Evolutionary conservation across 192 early-diverging fungal genomes (phyloP), one percentile per base, ranked within the genome.

Genomic region (Thamnidium elegans): DNA sequence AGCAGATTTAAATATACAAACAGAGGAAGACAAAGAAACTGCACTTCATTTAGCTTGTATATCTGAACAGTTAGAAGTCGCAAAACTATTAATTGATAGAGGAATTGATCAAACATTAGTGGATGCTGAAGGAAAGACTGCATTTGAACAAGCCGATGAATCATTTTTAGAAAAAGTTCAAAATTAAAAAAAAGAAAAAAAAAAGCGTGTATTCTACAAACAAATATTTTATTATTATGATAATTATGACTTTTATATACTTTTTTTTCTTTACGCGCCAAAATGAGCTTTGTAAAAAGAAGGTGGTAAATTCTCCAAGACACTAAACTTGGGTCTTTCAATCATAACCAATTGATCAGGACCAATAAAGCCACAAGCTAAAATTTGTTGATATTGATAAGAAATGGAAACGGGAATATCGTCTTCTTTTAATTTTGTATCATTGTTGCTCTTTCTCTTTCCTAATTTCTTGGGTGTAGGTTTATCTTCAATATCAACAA

Each of bases 271-370:
- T 58, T 90, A 90, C 44, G 85, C 84, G 60, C 93, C 94, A 75
- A 89, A 98, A 75, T 87, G 85, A 68, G 92, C 83, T 70, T 87
- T 88, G 72, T 90, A 89, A 78, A 85, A 96, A 8, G 86, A 90
- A 19, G 85, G 81, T 36, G 93, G 93, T 59, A 99, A 66, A 10
- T 81, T 84, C 63, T 86, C 84, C 50, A 92, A 67, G 34, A 97
- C 88, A 42, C 86, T 84, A 61, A 90, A 78, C 74, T 90, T 87
- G 7, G 95, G 93, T 66, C 94, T 80, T 79, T 99, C 96, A 13
- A 97, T 86, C 23, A 92, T 88, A 0, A 96, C 85, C 78, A 96
- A 78, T 46, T 91, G 86, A 72, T 86, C 79, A 17, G 70, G 70
- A 50, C 78, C 86, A 15, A 94, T 32, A 71, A 89, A 93, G 54